These are phyloP conservation scores for Helotiales sp. DNA, from an alignment of 2,329 filamentous ascomycete genomes.

Conservation along the genomic window DNA sequence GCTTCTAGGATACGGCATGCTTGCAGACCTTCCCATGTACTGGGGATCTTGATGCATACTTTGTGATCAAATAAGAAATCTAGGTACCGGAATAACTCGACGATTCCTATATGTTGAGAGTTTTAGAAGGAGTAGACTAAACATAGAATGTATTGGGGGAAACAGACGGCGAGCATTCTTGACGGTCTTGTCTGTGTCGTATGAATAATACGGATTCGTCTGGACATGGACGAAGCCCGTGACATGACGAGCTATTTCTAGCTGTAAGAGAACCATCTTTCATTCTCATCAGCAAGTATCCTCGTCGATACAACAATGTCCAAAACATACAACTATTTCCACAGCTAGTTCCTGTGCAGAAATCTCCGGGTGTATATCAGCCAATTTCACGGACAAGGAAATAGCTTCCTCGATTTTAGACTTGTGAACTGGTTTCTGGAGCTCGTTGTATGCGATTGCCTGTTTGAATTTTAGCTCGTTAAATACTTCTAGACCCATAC, in stretches of 20 bases:
- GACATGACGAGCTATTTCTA: constrained; percentile 55
- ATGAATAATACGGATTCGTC: constrained; percentile 61
- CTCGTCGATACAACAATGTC: not conserved
- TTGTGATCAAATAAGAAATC: constrained; percentile 50
- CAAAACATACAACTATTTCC: constrained; percentile 55
- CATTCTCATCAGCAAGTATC: not conserved
- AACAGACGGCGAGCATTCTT: constrained; percentile 54
- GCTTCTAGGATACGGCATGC: constrained; percentile 60
- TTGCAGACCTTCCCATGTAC: constrained; percentile 66
- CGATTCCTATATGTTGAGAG: constrained; percentile 50
- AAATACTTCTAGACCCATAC: not conserved
- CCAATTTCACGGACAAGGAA: constrained; percentile 43
- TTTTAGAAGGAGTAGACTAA: not conserved
- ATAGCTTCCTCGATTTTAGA: constrained; percentile 47
- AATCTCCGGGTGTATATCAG: constrained; percentile 44
- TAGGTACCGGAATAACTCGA: constrained; percentile 52
- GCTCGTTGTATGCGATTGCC: constrained; percentile 57
- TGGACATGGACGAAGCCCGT: constrained; percentile 62
- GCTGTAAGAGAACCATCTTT: constrained; percentile 60
- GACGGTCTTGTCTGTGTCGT: constrained; percentile 54
- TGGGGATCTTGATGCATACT: constrained; percentile 67
- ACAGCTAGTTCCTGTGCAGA: constrained; percentile 55
- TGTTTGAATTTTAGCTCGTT: constrained; percentile 29
- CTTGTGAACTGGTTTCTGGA: constrained; percentile 49
- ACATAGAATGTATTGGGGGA: not conserved